Percentiles rank a stretch among this genome's conserved stretches.
Evolutionary conservation across 2,329 filamentous ascomycete genomes (phyloP).

Genomic region (Fusarium succisae): DNA sequence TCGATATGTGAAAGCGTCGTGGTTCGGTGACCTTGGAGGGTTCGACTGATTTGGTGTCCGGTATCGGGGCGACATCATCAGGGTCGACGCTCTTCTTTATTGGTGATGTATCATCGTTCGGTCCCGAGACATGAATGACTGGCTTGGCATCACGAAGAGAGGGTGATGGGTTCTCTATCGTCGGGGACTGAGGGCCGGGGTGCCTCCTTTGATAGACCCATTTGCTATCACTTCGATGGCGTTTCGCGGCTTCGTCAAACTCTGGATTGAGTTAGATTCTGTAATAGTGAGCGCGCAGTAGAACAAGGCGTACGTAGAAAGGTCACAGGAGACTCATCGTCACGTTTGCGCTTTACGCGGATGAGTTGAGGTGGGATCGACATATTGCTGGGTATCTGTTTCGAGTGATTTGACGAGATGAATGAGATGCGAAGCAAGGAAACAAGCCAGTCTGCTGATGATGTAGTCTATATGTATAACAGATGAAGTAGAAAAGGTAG

Average conservation of each 20-base stretch:
- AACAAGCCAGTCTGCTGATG: neutral
- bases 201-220: conserved; percentile 67
- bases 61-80: conserved; percentile 1
- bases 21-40: conserved; percentile 46
- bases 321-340: conserved; percentile 62
- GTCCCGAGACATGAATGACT: conserved; percentile 59
- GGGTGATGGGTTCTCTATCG: conserved; percentile 35
- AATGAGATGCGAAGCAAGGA: neutral
- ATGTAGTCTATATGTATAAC: neutral
- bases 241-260: conserved; percentile 62
- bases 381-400: conserved; percentile 50
- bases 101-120: conserved; percentile 44
- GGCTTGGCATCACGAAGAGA: conserved; percentile 47
- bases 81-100: conserved; percentile 10
- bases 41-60: conserved; percentile 19
- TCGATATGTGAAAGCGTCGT: conserved; percentile 66
- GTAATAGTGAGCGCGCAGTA: conserved; percentile 1
- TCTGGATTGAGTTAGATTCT: conserved; percentile 49
- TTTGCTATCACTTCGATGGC: conserved; percentile 59
- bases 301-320: conserved; percentile 59
- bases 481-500: neutral
- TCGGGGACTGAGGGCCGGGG: conserved; percentile 41
- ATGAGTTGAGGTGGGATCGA: conserved; percentile 67
- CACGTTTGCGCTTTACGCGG: conserved; percentile 69
- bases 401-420: neutral